Base-by-base conservation (phyloP, 257 asterid species). In the Cinchona pubescens region DNA sequence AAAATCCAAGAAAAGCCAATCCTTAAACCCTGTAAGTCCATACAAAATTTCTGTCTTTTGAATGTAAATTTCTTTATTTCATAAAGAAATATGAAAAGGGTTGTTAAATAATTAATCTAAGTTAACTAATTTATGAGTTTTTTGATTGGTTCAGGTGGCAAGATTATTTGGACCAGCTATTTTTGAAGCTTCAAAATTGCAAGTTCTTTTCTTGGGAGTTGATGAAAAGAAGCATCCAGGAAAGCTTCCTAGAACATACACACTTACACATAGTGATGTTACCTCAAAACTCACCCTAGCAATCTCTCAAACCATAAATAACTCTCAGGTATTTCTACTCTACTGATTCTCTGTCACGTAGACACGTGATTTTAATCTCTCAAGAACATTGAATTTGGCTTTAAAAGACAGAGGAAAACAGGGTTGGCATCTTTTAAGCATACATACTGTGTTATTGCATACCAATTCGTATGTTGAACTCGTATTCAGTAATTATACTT, bases 121-220 rank as follows among this genome's bases (percentile, higher is more conserved):
- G 46, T 34, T 3, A 5, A 25, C 1, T 64, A 13, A 25, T 62
- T 23, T 21, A 38, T 30, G 69, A 40, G 46, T 21, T 58, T 21
- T 58, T 45, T 70, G 29, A 25, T 14, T 5, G 42, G 56, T 40
- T 67, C 83, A 93, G 98, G 95, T 91, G 70, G 93, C 97, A 0
- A 89, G 98, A 74, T 69, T 93, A 80, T 93, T 93, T 68, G 98
- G 98, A 74, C 98, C 96, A 1, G 93, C 97, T 1, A 90, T 84
- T 72, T 91, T 91, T 83, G 94, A 91, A 79, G 92, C 92, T 38
- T 86, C 96, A 61, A 91, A 89, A 79, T 78, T 91, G 68, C 89
- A 87, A 78, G 95, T 91, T 49, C 69, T 91, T 77, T 87, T 87
- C 74, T 77, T 89, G 27, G 94, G 91, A 43, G 85, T 77, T 46